phyloP scores from a whole-genome alignment of 371 early-diverging fungal genomes.

The Circinella umbellata region DNA sequence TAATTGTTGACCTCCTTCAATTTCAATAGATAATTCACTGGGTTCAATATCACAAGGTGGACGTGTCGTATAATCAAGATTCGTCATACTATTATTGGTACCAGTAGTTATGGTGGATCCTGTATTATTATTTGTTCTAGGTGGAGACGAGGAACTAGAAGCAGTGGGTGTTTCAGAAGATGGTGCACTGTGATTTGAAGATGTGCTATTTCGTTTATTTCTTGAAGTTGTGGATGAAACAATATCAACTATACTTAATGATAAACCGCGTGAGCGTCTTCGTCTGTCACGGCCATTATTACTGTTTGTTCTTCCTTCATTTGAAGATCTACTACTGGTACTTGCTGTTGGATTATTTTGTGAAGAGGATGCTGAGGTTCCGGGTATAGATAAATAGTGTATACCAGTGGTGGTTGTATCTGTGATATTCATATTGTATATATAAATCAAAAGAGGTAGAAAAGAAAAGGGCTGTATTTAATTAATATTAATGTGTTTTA shows the following conservation, averaged over 20 bases:
- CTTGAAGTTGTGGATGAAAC: conserved; percentile 8
- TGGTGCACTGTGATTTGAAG: background rate
- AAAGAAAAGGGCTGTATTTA: background rate
- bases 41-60: conserved; percentile 4
- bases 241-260: conserved; percentile 12
- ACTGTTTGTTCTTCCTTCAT: background rate
- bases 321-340: background rate
- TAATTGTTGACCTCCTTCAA: conserved; percentile 50
- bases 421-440: background rate
- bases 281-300: background rate
- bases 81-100: background rate
- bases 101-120: background rate
- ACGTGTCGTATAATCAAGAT: background rate
- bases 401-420: background rate
- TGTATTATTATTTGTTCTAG: background rate
- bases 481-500: background rate
- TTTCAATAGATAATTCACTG: conserved; percentile 30
- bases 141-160: background rate
- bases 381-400: background rate
- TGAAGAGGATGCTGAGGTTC: background rate
- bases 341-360: background rate
- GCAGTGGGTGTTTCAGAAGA: background rate
- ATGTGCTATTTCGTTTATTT: conserved; percentile 14
- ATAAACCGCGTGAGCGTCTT: conserved; percentile 17
- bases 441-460: no score